Evolutionary conservation across 2,329 filamentous ascomycete species (phyloP).

Genomic region (Intubia oerlemansii): DNA sequence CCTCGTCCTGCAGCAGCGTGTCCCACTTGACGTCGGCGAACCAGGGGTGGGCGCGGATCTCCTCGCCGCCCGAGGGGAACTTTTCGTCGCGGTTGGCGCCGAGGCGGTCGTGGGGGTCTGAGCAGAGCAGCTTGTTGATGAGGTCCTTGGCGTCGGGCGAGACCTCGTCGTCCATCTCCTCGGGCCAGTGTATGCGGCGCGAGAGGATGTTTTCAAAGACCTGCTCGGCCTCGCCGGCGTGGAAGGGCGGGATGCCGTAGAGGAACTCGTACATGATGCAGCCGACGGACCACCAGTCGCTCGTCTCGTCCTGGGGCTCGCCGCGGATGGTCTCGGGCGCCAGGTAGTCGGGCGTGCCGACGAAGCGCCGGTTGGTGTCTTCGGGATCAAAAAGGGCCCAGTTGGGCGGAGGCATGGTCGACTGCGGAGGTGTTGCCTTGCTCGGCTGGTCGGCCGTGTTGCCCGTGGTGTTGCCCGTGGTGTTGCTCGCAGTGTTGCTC

Average conservation of each 20-base stretch:
- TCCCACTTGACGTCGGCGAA: slow-evolving; percentile 80
- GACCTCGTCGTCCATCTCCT: slow-evolving; percentile 55
- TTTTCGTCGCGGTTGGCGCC: slow-evolving; percentile 74
- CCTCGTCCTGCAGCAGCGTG: slow-evolving; percentile 78
- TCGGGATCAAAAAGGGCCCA: slow-evolving; percentile 90
- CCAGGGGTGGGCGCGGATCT: slow-evolving; percentile 80
- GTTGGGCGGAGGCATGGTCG: slow-evolving; percentile 66
- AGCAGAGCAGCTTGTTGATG: slow-evolving; percentile 77
- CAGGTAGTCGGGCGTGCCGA: slow-evolving; percentile 91
- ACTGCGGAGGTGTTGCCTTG: slow-evolving; percentile 38
- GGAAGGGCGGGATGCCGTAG: slow-evolving; percentile 84
- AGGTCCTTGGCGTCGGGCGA: slow-evolving; percentile 82
- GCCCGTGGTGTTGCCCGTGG: no score
- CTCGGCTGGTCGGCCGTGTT: slow-evolving; percentile 18
- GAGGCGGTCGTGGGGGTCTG: slow-evolving; percentile 61
- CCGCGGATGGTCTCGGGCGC: slow-evolving; percentile 94
- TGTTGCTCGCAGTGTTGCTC: no score
- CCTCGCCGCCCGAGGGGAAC: slow-evolving; percentile 63
- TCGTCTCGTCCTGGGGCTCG: slow-evolving; percentile 87
- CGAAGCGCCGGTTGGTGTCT: slow-evolving; percentile 80
- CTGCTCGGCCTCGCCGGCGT: slow-evolving; percentile 70
- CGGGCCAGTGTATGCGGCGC: slow-evolving; percentile 81
- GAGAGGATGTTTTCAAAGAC: slow-evolving; percentile 94
- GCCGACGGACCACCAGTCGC: slow-evolving; percentile 99
- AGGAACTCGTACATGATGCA: slow-evolving; percentile 96